Percentiles rank a stretch among this genome's conserved stretches.
phyloP scores from a whole-genome alignment of 2,329 filamentous ascomycete species.

The Colletotrichum sp. region DNA sequence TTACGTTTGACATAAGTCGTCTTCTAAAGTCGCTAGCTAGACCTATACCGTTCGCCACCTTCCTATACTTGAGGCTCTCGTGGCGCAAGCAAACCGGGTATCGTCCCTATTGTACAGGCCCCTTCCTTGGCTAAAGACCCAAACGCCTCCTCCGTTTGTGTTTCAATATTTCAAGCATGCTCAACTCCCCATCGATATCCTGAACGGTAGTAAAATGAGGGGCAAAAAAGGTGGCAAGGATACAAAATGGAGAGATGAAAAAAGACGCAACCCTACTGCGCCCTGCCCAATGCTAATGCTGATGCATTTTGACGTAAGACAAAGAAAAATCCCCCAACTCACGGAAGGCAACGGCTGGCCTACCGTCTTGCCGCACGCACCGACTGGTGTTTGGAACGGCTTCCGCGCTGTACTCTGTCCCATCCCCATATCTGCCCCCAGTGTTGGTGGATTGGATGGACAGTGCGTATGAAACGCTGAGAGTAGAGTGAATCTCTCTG shows the following conservation, averaged over 20 bases:
- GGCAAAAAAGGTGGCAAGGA: not conserved
- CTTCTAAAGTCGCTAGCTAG: not conserved
- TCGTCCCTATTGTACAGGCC: constrained; percentile 20
- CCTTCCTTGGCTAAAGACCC: constrained; percentile 9
- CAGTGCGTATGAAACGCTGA: constrained; percentile 2
- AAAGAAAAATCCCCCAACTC: not conserved
- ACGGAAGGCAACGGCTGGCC: not conserved
- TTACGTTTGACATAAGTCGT: not conserved
- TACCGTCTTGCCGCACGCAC: not conserved
- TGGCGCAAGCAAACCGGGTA: constrained; percentile 16
- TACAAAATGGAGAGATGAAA: not conserved
- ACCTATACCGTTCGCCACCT: constrained; percentile 4
- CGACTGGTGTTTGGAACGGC: not conserved
- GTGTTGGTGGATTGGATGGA: not conserved
- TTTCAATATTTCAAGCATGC: not conserved
- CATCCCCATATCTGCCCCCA: constrained; percentile 12
- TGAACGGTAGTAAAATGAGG: not conserved
- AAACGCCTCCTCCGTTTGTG: constrained; percentile 14
- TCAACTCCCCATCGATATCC: not conserved
- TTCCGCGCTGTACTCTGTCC: not conserved
- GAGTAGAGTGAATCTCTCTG: constrained; percentile 1
- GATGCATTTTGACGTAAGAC: not conserved
- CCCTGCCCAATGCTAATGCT: constrained; percentile 15
- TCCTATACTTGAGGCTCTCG: constrained; percentile 9
- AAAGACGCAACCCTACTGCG: not conserved